Conservation (phyloP, 345 rosid species). For the Psidium guajava region DNA sequence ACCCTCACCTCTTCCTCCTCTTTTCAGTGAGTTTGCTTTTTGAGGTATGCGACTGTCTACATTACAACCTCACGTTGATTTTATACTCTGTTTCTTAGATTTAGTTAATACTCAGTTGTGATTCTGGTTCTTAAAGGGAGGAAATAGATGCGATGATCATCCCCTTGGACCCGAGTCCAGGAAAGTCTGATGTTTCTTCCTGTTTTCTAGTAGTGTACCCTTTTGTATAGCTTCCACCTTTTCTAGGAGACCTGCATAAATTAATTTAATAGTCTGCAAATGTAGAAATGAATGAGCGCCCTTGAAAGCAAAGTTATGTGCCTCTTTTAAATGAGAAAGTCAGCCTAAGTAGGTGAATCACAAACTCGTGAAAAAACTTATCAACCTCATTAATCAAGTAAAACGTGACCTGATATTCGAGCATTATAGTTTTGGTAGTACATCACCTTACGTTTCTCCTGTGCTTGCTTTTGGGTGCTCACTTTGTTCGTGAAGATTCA, state of each 20-base stretch:
- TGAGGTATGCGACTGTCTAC: not conserved
- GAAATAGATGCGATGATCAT: not conserved
- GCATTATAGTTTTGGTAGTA: not conserved
- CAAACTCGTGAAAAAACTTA: not conserved
- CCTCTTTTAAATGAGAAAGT: not conserved
- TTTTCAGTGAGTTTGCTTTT: not conserved
- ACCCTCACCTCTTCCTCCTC: not conserved
- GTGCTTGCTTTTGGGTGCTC: not conserved
- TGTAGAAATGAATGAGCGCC: not conserved
- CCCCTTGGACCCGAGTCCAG: not conserved
- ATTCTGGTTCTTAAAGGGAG: not conserved
- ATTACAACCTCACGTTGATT: not conserved
- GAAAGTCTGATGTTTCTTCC: not conserved
- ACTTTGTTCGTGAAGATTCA: not conserved
- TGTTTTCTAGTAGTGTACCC: not conserved
- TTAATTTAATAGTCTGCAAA: not conserved
- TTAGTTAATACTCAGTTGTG: not conserved
- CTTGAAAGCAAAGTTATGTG: not conserved
- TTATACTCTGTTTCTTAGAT: not conserved
- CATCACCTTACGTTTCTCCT: not conserved
- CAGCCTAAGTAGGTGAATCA: not conserved
- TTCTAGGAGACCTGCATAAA: not conserved
- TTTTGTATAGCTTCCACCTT: not conserved
- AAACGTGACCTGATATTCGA: not conserved
- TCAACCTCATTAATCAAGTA: not conserved